phyloP scores from a whole-genome alignment of 441 rosid genomes.

The Macaranga tanarius region DNA sequence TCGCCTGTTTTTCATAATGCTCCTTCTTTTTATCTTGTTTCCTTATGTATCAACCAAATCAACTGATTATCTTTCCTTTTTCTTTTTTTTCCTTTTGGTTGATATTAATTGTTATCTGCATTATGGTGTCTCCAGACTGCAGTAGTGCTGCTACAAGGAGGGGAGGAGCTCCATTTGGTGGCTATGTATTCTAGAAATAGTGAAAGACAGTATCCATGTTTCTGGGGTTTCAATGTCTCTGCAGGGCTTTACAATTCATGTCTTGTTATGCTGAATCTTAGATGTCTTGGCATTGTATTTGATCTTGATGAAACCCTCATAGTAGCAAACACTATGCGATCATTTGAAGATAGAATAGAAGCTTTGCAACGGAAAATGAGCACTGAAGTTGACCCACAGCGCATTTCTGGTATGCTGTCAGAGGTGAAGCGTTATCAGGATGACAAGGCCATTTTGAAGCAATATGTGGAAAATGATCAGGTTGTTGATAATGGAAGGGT shows the following conservation, averaged over 20 bases:
- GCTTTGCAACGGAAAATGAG: slow-evolving; percentile 71
- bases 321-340: slow-evolving; percentile 92
- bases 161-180: slow-evolving; percentile 90
- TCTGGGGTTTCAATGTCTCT: slow-evolving; percentile 83
- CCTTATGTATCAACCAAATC: not conserved
- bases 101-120: slow-evolving; percentile 20
- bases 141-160: slow-evolving; percentile 61
- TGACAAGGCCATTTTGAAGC: slow-evolving; percentile 80
- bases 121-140: slow-evolving; percentile 69
- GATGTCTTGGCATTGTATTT: slow-evolving; percentile 96
- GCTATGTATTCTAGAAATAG: slow-evolving; percentile 69
- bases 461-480: slow-evolving; percentile 85
- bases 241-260: slow-evolving; percentile 73
- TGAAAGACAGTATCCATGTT: slow-evolving; percentile 59
- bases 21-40: not conserved
- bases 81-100: not conserved
- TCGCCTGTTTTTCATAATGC: not conserved
- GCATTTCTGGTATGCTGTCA: slow-evolving; percentile 65
- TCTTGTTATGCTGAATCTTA: slow-evolving; percentile 82
- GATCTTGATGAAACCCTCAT: slow-evolving; percentile 95
- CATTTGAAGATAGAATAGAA: slow-evolving; percentile 90
- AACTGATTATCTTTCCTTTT: not conserved
- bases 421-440: slow-evolving; percentile 93
- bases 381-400: slow-evolving; percentile 71
- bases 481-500: slow-evolving; percentile 87